These are phyloP conservation scores for Kwoniella dendrophila DNA, from an alignment of 768 basidiomycete species.

Conservation along the genomic window DNA sequence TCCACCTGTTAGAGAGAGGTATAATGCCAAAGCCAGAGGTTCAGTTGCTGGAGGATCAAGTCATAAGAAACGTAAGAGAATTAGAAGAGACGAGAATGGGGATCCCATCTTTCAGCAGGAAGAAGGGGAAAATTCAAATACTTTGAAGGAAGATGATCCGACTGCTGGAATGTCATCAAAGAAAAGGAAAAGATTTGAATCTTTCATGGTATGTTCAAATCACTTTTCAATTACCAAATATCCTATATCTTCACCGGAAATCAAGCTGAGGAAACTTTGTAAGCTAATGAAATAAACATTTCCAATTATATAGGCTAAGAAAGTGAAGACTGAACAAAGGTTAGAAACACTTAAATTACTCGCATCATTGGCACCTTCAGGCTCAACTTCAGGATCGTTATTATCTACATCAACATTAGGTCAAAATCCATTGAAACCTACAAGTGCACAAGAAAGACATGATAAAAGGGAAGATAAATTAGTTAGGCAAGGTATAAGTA, in stretches of 20 bases:
- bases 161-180: conserved; percentile 67
- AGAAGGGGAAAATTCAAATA: not conserved
- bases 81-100: conserved; percentile 13
- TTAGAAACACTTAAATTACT: conserved; percentile 48
- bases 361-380: conserved; percentile 39
- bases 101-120: conserved; percentile 18
- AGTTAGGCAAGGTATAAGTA: conserved; percentile 51
- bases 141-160: conserved; percentile 5
- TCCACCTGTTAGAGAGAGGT: conserved; percentile 51
- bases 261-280: not conserved
- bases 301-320: conserved; percentile 42
- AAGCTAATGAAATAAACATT: not conserved
- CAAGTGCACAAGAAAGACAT: conserved; percentile 44
- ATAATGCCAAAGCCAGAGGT: conserved; percentile 70
- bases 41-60: conserved; percentile 64
- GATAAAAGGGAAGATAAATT: conserved; percentile 48
- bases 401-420: conserved; percentile 49
- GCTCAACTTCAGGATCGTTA: conserved; percentile 36
- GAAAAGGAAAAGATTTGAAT: conserved; percentile 85
- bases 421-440: conserved; percentile 48
- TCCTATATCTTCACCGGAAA: not conserved
- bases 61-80: conserved; percentile 66
- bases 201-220: conserved; percentile 78
- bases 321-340: conserved; percentile 51
- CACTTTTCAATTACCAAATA: not conserved